phyloP scores from a whole-genome alignment of 306 rosid genomes.

The Malus sylvestris region DNA sequence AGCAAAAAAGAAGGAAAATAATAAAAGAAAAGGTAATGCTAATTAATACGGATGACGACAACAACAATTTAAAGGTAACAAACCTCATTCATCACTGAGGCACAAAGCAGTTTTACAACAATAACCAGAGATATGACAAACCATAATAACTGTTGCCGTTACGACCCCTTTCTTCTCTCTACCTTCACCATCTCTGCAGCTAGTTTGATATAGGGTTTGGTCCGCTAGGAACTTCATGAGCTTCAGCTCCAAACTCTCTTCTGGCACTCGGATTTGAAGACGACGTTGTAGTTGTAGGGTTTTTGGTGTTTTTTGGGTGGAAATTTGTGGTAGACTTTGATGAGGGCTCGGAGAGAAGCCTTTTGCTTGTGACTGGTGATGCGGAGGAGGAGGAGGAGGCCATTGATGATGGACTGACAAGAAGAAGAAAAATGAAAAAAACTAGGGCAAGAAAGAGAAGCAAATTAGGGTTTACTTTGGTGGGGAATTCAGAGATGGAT shows the following conservation, averaged over 20 bases:
- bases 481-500: slow-evolving; percentile 29
- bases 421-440: slow-evolving; percentile 53
- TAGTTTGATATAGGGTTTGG: slow-evolving; percentile 88
- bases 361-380: slow-evolving; percentile 7
- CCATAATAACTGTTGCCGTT: slow-evolving; percentile 17
- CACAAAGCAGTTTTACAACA: slow-evolving; percentile 41
- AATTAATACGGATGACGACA: slow-evolving; percentile 32
- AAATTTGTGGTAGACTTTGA: slow-evolving; percentile 31
- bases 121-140: slow-evolving; percentile 43
- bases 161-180: slow-evolving; percentile 31
- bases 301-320: slow-evolving; percentile 34
- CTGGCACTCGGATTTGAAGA: slow-evolving; percentile 19
- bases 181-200: slow-evolving; percentile 12
- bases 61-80: slow-evolving; percentile 32
- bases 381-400: slow-evolving; percentile 12
- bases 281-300: not conserved
- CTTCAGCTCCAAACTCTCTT: slow-evolving; percentile 58
- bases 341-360: slow-evolving; percentile 35
- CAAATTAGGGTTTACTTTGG: slow-evolving; percentile 32
- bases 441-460: slow-evolving; percentile 41
- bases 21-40: slow-evolving; percentile 14
- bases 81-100: slow-evolving; percentile 34
- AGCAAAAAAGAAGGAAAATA: not conserved
- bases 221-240: slow-evolving; percentile 95
- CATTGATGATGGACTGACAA: slow-evolving; percentile 39